Conservation (phyloP, 1,284 basidiomycete species). For the Uromyces viciae-fabae region DNA sequence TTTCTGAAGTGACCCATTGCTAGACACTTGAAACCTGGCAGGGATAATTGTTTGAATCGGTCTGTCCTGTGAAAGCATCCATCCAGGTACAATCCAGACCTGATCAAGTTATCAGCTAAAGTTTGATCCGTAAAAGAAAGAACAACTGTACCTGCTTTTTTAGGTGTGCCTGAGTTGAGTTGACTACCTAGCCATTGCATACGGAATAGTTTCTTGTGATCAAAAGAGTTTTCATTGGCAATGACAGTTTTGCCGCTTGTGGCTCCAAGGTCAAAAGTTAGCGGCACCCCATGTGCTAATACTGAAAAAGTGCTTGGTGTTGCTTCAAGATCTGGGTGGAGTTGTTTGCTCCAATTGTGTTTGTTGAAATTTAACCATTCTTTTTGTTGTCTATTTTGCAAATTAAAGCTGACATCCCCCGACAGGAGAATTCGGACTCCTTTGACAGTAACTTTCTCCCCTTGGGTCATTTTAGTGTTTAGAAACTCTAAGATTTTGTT, state of each 20-base stretch:
- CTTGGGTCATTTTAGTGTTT: background rate
- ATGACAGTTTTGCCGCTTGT: background rate
- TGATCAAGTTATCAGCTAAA: background rate
- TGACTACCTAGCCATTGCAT: background rate
- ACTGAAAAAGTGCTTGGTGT: background rate
- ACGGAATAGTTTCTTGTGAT: background rate
- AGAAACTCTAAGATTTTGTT: background rate
- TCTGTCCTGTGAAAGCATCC: background rate
- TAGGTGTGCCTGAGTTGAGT: background rate
- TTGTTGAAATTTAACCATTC: constrained; percentile 12
- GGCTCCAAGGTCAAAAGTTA: background rate
- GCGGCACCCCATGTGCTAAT: background rate
- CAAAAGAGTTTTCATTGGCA: background rate
- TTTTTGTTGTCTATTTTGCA: background rate
- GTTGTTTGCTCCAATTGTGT: constrained; percentile 4
- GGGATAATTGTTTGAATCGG: background rate
- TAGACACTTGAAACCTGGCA: background rate
- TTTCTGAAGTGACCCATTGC: background rate
- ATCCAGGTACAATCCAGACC: background rate
- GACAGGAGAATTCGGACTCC: background rate
- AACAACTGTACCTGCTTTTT: background rate
- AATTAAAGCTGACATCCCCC: background rate
- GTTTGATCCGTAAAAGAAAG: background rate
- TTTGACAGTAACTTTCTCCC: background rate
- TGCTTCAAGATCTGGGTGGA: background rate